These are phyloP conservation scores for Rhizopogon rudus DNA, from an alignment of 768 basidiomycete species.

Conservation along the genomic window DNA sequence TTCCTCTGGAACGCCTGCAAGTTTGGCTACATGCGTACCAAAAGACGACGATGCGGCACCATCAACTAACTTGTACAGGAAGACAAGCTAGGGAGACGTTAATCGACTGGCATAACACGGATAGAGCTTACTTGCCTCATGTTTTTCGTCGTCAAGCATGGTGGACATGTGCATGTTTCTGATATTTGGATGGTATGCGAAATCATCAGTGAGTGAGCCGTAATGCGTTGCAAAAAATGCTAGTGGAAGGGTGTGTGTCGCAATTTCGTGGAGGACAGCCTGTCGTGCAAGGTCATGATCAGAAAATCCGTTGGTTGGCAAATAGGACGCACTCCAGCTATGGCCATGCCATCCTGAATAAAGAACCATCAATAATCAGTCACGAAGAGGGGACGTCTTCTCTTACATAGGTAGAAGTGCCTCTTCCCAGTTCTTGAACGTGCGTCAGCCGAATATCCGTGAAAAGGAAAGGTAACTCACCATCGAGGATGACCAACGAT, in stretches of 20 bases:
- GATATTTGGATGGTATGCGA: slow-evolving; percentile 87
- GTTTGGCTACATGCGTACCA: slow-evolving; percentile 90
- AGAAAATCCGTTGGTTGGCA: background rate
- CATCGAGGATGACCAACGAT: slow-evolving; percentile 92
- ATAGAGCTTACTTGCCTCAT: slow-evolving; percentile 50
- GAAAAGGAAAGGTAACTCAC: slow-evolving; percentile 35
- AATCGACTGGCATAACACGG: background rate
- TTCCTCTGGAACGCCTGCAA: slow-evolving; percentile 83
- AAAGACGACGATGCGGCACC: slow-evolving; percentile 87
- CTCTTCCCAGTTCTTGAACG: slow-evolving; percentile 79
- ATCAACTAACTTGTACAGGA: slow-evolving; percentile 90
- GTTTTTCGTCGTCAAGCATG: slow-evolving; percentile 86
- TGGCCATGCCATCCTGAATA: slow-evolving; percentile 93
- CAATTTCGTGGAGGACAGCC: slow-evolving; percentile 92
- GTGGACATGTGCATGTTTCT: slow-evolving; percentile 96
- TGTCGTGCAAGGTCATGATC: slow-evolving; percentile 19
- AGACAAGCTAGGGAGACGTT: slow-evolving; percentile 58
- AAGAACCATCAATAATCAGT: background rate
- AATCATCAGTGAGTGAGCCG: slow-evolving; percentile 92
- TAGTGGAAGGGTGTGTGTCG: slow-evolving; percentile 86
- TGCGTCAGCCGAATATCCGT: slow-evolving; percentile 4
- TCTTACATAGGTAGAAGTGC: slow-evolving; percentile 88
- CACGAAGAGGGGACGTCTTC: background rate
- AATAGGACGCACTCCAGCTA: slow-evolving; percentile 64
- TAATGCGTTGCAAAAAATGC: slow-evolving; percentile 99